Base-by-base conservation (phyloP, 768 basidiomycete genomes). In the Epithele typhae region DNA sequence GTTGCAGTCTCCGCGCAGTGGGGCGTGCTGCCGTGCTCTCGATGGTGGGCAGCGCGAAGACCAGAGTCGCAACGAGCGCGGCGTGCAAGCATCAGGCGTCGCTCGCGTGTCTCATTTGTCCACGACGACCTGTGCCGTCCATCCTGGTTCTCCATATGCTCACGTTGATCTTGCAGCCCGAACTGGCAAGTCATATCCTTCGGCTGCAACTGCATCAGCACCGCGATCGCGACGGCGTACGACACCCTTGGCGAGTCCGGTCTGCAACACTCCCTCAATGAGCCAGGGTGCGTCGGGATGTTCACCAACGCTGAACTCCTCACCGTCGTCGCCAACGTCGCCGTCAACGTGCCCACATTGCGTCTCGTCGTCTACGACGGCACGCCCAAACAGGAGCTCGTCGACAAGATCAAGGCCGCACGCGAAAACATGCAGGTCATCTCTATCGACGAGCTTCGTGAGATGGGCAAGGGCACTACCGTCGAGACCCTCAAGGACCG, bases 261-360 rank as follows among this genome's bases (percentile, higher is more conserved):
- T 41, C 81, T 99, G 17, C 70, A 82, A 0, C 93, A 98, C 65
- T 92, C 95, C 0, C 79, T 98, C 49, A 87, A 91, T 64, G 85
- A 90, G 59, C 91, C 94, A 3, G 72, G 84, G 37, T 92, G 87
- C 53, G 74, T 81, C 21, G 87, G 82, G 49, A 73, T 97, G 60
- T 96, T 90, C 70, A 95, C 93, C 55, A 95, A 99, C 58, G 86
- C 88, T 25, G 88, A 92, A 24, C 82, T 99, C 18, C 82, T 99
- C 38, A 78, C 79, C 10, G 89, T 82, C 17, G 71, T 98, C 27
- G 69, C 75, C 38, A 79, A 82, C 44, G 86, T 96, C 48, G 69
- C 92, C 38, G 60, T 68, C 17, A 73, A 87, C 22, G 86, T 87
- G 1, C 87, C 90, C 0, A 73, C 84, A 1, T 78, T 97, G 60